Evolutionary conservation across 106 monocot genomes (phyloP), one percentile per base, ranked within the genome.

Genomic region (Dioscorea dumetorum): DNA sequence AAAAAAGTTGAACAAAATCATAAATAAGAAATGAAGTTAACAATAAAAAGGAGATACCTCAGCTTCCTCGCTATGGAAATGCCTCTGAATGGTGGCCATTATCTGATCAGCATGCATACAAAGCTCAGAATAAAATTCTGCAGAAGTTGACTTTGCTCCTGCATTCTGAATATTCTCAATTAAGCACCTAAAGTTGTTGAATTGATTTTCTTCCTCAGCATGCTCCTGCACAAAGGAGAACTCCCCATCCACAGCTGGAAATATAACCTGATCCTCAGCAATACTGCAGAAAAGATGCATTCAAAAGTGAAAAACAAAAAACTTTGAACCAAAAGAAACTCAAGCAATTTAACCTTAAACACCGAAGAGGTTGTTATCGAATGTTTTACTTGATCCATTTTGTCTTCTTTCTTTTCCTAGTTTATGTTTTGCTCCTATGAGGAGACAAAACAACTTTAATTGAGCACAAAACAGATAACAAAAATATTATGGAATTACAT

Each of bases 211-310:
- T 78, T 99, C 99, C 73, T 90, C 87, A 67, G 87, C 87, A 81
- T 99, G 99, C 63, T 99, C 93, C 65, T 93, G 72, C 33, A 76
- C 83, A 82, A 93, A 90, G 32, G 90, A 99, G 0, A 87, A 74
- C 65, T 87, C 77, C 21, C 81, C 84, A 81, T 87, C 82, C 3
- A 99, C 99, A 28, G 99, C 99, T 75, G 99, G 99, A 74, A 99
- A 99, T 80, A 99, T 93, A 68, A 99, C 85, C 75, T 99, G 87
- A 80, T 99, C 93, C 72, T 99, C 99, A 33, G 99, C 99, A 71
- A 90, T 83, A 79, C 99, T 99, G 83, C 73, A 84, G 23, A 31
- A 21, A 63, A 28, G 32, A 41, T 10, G 41, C 41, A 41, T 6
- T 41, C 41, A 41, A 41, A 41, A 41, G 41, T 41, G 6, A 41